Conservation (phyloP, 2,329 filamentous ascomycete genomes). For the Blumeriella jaapii region DNA sequence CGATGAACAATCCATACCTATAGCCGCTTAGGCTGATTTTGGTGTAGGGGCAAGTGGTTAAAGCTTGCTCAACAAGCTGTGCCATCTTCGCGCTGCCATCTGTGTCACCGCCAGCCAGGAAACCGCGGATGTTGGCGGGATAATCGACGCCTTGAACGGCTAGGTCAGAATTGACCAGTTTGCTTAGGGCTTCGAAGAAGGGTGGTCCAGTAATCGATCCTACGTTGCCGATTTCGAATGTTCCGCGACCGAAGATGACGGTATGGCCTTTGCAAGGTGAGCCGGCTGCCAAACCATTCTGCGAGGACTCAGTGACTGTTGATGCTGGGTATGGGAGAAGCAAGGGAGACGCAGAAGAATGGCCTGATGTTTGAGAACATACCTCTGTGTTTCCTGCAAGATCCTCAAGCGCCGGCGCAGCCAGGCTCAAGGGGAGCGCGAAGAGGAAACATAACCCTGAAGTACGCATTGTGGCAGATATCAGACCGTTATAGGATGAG, state of each 20-base stretch:
- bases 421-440: conserved; percentile 1
- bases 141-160: conserved; percentile 45
- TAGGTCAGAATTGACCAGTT: conserved; percentile 31
- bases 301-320: conserved; percentile 7
- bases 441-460: too few species aligned
- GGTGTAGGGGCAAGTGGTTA: conserved; percentile 14
- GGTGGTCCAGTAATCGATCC: conserved; percentile 38
- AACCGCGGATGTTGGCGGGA: conserved; percentile 31
- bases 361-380: background rate
- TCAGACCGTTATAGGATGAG: too few species aligned
- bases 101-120: conserved; percentile 35
- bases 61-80: conserved; percentile 8
- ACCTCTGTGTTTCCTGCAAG: background rate
- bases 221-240: conserved; percentile 40
- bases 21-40: conserved; percentile 18
- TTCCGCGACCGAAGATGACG: conserved; percentile 45
- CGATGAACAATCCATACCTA: conserved; percentile 5
- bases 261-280: conserved; percentile 34
- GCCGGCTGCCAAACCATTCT: conserved; percentile 22
- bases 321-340: too few species aligned
- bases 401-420: background rate
- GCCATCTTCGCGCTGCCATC: conserved; percentile 32
- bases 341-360: background rate
- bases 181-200: conserved; percentile 35
- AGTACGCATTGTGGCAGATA: too few species aligned